Base-by-base conservation (phyloP, 441 rosid species). In the Pelargonium fulgidum region DNA sequence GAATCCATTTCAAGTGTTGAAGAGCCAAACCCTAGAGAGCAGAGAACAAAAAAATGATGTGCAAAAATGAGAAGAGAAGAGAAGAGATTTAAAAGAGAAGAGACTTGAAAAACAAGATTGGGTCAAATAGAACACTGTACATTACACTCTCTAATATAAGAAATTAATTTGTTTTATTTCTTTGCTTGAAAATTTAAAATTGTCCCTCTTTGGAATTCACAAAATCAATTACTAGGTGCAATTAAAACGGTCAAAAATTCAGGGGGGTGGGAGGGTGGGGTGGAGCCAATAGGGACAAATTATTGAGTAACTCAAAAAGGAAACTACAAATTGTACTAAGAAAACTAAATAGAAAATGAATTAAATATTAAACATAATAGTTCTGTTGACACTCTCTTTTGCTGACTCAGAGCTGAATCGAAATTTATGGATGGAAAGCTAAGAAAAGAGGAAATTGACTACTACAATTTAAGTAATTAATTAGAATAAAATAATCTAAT, bases 11-110 rank as follows among this genome's bases (percentile, higher is more conserved):
- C 33, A 26, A 26, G 22, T 26, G 24, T 1, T 20, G 14, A 52
- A 20, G 84, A 83, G 81, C 0, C 16, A 58, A 6, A 2, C 26
- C 14, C 56, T 14, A 48, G 56, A 58, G 26, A 17, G 6, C 2
- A 58, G 29, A 56, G 62, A 56, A 17, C 1, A 7, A 8, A 1
- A 1, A 45, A 45, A 45, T 45, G 52, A 13, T 45, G 52, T 0
- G 12, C 12, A 45, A 45, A 13, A 45, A 1, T 8, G 52, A 8
- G 52, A 45, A 45, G n/a, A 13, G n/a, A 13, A 45, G n/a, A 13
- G n/a, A 45, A 13, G 52, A 45, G n/a, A 8, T 13, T 13, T 45
- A 45, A 45, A 45, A 0, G 10, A 45, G 52, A 45, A 45, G 33
- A 26, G 33, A 26, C 33, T 26, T 26, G 33, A 26, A 26, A 26